Evolutionary conservation across 352 stramenopile species (phyloP).

Genomic region (Globisporangium emineosum): DNA sequence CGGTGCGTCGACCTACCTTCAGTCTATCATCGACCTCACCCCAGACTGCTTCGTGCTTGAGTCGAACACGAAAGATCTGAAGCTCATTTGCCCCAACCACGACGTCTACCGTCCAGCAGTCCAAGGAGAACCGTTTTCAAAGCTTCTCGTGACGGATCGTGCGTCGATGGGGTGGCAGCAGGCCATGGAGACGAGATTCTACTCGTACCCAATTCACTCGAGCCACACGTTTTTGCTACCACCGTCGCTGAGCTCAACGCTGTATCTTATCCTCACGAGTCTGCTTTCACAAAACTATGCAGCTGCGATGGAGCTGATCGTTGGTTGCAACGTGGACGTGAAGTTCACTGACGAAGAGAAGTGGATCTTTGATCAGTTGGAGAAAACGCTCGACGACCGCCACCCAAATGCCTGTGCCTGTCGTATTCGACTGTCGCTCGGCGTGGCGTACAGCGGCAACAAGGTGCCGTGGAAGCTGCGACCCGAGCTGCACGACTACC

Average conservation of each 20-base stretch:
- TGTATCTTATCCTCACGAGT: slow-evolving; percentile 98
- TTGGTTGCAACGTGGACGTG: slow-evolving; percentile 96
- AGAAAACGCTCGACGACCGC: slow-evolving; percentile 93
- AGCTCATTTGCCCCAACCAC: slow-evolving; percentile 78
- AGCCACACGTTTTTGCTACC: slow-evolving; percentile 94
- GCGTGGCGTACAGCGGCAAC: slow-evolving; percentile 88
- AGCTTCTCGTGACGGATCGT: slow-evolving; percentile 73
- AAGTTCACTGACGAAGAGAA: slow-evolving; percentile 94
- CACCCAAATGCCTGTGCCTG: slow-evolving; percentile 95
- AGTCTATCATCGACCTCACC: slow-evolving; percentile 41
- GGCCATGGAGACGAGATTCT: slow-evolving; percentile 92
- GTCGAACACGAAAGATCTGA: slow-evolving; percentile 75
- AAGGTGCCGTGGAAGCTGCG: slow-evolving; percentile 89
- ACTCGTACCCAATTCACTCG: slow-evolving; percentile 98
- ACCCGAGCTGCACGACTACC: slow-evolving; percentile 85
- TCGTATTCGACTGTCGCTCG: slow-evolving; percentile 87
- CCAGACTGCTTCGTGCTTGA: slow-evolving; percentile 72
- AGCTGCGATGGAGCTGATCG: slow-evolving; percentile 94
- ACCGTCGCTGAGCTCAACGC: slow-evolving; percentile 93
- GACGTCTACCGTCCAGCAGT: slow-evolving; percentile 80
- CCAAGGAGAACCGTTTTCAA: slow-evolving; percentile 75
- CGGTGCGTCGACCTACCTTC: slow-evolving; percentile 46
- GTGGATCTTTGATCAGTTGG: slow-evolving; percentile 96
- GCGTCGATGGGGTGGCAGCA: slow-evolving; percentile 81
- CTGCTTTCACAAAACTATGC: slow-evolving; percentile 95